These are phyloP conservation scores for Coemansia sp. DNA, from an alignment of 192 early-diverging fungal genomes.

Conservation along the genomic window DNA sequence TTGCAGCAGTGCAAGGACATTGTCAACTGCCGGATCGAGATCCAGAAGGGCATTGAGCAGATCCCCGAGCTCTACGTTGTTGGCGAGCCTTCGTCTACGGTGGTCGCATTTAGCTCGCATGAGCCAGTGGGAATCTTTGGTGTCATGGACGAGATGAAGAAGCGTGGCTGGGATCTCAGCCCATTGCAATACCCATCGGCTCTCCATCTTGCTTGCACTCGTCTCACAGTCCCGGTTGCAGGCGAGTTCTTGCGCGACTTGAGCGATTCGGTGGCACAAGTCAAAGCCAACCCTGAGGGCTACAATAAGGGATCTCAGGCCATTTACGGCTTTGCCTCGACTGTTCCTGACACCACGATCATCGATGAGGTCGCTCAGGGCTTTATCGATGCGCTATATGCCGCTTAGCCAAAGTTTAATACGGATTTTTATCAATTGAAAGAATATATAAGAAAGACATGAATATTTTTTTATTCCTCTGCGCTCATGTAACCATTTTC, in stretches of 20 bases:
- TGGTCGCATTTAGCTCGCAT: slow-evolving; percentile 82
- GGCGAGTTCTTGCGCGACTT: slow-evolving; percentile 81
- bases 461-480: slow-evolving; percentile 13
- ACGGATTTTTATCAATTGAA: neutral
- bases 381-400: slow-evolving; percentile 87
- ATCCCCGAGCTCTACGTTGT: slow-evolving; percentile 78
- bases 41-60: slow-evolving; percentile 63
- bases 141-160: slow-evolving; percentile 80
- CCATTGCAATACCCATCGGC: slow-evolving; percentile 87
- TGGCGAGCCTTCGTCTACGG: slow-evolving; percentile 80
- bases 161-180: slow-evolving; percentile 85
- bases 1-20: slow-evolving; percentile 81
- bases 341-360: slow-evolving; percentile 83
- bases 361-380: slow-evolving; percentile 85
- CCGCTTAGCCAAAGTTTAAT: slow-evolving; percentile 44
- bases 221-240: slow-evolving; percentile 72
- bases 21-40: slow-evolving; percentile 70
- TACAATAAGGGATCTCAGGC: slow-evolving; percentile 81
- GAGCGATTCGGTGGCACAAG: slow-evolving; percentile 68
- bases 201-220: slow-evolving; percentile 90
- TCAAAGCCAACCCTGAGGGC: slow-evolving; percentile 69
- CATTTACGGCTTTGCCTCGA: slow-evolving; percentile 92
- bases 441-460: neutral
- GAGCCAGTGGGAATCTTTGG: slow-evolving; percentile 80
- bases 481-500: slow-evolving; percentile 22